phyloP scores from a whole-genome alignment of 2,329 filamentous ascomycete genomes.

The Diaporthe longicolla region DNA sequence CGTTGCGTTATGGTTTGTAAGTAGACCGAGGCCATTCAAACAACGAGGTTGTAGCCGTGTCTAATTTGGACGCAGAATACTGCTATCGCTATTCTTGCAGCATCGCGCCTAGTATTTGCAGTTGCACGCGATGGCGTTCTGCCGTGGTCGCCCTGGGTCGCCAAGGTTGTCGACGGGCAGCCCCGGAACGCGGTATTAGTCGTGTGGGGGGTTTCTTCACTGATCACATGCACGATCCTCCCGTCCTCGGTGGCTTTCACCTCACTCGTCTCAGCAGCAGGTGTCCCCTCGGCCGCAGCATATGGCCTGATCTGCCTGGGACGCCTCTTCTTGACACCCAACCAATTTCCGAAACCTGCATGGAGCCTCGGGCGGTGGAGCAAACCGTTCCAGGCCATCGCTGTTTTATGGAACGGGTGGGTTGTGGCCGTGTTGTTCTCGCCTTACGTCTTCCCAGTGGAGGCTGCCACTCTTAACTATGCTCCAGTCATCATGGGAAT shows the following conservation, averaged over 20 bases:
- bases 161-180: slow-evolving; percentile 67
- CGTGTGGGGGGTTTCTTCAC: slow-evolving; percentile 66
- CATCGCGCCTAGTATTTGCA: slow-evolving; percentile 73
- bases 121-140: slow-evolving; percentile 73
- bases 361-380: slow-evolving; percentile 62
- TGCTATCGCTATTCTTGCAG: slow-evolving; percentile 70
- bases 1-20: slow-evolving; percentile 63
- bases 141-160: slow-evolving; percentile 71
- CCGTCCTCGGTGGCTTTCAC: slow-evolving; percentile 68
- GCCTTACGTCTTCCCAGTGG: slow-evolving; percentile 61
- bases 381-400: slow-evolving; percentile 62
- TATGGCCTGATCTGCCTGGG: slow-evolving; percentile 66
- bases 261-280: slow-evolving; percentile 66
- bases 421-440: slow-evolving; percentile 63
- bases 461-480: slow-evolving; percentile 60
- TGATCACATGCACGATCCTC: slow-evolving; percentile 72
- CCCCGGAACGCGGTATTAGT: slow-evolving; percentile 73
- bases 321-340: slow-evolving; percentile 62
- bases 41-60: too few species aligned
- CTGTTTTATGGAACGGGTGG: slow-evolving; percentile 64
- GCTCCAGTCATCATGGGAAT: slow-evolving; percentile 66
- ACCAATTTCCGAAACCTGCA: slow-evolving; percentile 60
- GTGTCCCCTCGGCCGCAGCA: slow-evolving; percentile 65
- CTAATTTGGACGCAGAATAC: slow-evolving; percentile 60
- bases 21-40: slow-evolving; percentile 43